Evolutionary conservation across 441 rosid species (phyloP).

Genomic region (Adansonia madagascariensis): DNA sequence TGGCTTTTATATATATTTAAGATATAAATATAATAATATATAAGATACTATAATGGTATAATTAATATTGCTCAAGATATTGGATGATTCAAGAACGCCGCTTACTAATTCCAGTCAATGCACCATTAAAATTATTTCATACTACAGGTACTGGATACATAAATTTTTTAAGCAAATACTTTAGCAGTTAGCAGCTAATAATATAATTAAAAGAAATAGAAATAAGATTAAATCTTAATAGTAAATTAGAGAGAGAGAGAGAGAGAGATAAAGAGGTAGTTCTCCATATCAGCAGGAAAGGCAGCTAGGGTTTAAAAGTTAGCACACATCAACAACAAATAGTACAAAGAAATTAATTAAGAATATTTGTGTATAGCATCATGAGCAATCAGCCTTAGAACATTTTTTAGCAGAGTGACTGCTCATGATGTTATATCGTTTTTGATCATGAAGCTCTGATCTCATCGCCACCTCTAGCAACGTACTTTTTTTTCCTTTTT

Average conservation of each 20-base stretch:
- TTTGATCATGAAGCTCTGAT: slow-evolving; percentile 11
- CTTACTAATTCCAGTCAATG: not conserved
- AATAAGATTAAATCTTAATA: slow-evolving; percentile 16
- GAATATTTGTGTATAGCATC: slow-evolving; percentile 63
- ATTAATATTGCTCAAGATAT: too few species aligned
- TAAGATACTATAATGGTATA: too few species aligned
- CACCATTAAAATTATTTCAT: not conserved
- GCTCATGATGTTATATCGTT: slow-evolving; percentile 90
- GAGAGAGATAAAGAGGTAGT: not conserved
- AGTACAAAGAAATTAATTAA: not conserved
- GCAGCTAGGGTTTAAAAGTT: slow-evolving; percentile 3
- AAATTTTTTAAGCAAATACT: not conserved
- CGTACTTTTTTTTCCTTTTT: not conserved
- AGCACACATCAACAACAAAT: slow-evolving; percentile 17
- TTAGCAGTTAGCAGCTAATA: too few species aligned
- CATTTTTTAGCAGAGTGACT: slow-evolving; percentile 69
- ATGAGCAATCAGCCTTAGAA: slow-evolving; percentile 92
- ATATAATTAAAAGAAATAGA: not conserved
- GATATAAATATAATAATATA: too few species aligned
- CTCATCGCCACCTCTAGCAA: not conserved
- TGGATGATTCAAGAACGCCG: not conserved
- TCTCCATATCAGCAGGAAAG: not conserved
- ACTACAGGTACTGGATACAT: not conserved
- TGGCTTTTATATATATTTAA: not conserved
- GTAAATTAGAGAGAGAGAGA: not conserved